phyloP scores from a whole-genome alignment of 2,329 filamentous ascomycete genomes.

The Epichloe hybrida region DNA sequence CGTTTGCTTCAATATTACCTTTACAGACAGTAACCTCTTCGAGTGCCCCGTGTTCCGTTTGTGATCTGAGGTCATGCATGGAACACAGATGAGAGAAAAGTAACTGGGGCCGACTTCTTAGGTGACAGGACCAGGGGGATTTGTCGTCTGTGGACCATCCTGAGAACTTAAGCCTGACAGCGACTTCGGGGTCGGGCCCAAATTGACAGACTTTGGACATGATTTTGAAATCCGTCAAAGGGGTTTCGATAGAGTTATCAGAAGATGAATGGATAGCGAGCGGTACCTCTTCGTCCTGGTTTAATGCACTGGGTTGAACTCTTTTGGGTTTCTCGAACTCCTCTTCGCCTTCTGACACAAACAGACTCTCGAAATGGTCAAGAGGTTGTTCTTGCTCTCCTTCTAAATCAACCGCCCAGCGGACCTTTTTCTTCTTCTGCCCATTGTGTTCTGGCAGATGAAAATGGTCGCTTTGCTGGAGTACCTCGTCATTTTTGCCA shows the following conservation, averaged over 20 bases:
- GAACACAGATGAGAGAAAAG: slow-evolving; percentile 23
- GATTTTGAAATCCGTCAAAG: not conserved
- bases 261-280: not conserved
- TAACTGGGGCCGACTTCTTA: slow-evolving; percentile 14
- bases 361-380: slow-evolving; percentile 2
- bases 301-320: not conserved
- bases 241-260: not conserved
- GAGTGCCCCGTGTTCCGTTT: slow-evolving; percentile 4
- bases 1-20: slow-evolving; percentile 10
- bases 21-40: slow-evolving; percentile 5
- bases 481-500: not conserved
- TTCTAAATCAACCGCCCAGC: slow-evolving; percentile 3
- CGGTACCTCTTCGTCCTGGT: not conserved
- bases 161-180: slow-evolving; percentile 7
- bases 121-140: slow-evolving; percentile 13
- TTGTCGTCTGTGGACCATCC: slow-evolving; percentile 7
- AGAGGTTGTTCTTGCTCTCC: not conserved
- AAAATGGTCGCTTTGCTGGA: not conserved
- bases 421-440: slow-evolving; percentile 2
- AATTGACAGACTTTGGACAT: slow-evolving; percentile 7
- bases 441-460: not conserved
- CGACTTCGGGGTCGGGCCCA: slow-evolving; percentile 1
- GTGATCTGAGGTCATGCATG: slow-evolving; percentile 17
- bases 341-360: slow-evolving; percentile 2
- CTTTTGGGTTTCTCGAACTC: not conserved